phyloP scores from a whole-genome alignment of 345 rosid genomes.

The Excoecaria cochinchinensis region DNA sequence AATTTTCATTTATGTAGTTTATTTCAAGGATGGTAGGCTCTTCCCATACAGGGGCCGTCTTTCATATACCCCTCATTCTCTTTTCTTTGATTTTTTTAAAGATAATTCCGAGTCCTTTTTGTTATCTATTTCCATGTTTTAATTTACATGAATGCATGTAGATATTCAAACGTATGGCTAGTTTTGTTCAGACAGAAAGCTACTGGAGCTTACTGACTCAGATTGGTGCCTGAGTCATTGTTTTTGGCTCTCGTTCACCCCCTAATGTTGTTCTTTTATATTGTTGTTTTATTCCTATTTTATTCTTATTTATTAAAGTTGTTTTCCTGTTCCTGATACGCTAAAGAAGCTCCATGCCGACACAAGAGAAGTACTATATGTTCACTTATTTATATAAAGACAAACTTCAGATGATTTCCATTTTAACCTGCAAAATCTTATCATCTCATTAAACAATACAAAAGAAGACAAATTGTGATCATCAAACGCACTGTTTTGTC shows the following conservation, averaged over 20 bases:
- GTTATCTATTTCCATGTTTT: neutral
- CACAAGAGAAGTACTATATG: neutral
- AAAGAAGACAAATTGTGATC: neutral
- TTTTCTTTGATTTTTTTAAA: no score
- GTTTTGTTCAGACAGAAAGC: neutral
- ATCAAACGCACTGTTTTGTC: neutral
- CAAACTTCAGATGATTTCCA: neutral
- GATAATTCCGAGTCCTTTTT: neutral
- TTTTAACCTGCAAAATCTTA: neutral
- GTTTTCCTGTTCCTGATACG: neutral
- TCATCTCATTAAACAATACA: neutral
- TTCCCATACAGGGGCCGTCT: neutral
- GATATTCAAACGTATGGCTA: neutral
- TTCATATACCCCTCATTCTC: neutral
- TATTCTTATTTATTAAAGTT: neutral
- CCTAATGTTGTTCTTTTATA: neutral
- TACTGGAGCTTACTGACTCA: neutral
- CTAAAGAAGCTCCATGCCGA: neutral
- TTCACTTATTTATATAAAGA: neutral
- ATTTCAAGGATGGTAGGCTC: neutral
- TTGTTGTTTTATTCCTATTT: neutral
- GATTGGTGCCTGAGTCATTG: neutral
- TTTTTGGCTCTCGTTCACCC: neutral
- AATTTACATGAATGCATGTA: neutral
- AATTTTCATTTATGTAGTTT: neutral